These are phyloP conservation scores for Pseudocercospora pini-densiflorae DNA, from an alignment of 2,329 filamentous ascomycete species.

Conservation along the genomic window DNA sequence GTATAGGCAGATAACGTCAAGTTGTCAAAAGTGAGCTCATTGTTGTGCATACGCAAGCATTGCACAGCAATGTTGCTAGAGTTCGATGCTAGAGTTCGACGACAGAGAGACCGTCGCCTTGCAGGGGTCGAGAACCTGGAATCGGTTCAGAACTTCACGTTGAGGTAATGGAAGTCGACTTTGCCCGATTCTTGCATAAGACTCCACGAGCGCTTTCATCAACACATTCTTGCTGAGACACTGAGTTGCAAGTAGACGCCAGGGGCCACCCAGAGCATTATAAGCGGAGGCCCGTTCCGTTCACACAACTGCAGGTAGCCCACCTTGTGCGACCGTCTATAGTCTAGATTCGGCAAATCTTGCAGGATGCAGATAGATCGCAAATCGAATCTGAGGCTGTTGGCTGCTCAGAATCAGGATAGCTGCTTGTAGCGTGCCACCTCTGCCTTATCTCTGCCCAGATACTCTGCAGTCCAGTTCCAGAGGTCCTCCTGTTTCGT, in stretches of 20 bases:
- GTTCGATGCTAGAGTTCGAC: neutral
- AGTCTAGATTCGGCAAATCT: conserved; percentile 20
- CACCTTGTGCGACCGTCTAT: conserved; percentile 15
- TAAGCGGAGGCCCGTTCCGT: conserved; percentile 14
- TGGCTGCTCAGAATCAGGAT: conserved; percentile 10
- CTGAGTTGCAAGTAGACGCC: conserved; percentile 16
- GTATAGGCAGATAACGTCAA: neutral
- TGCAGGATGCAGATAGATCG: conserved; percentile 20
- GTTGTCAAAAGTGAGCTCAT: neutral
- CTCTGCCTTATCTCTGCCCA: conserved; percentile 16
- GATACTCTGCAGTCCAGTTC: conserved; percentile 13
- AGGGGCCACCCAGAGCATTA: conserved; percentile 12
- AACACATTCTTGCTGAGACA: conserved; percentile 26
- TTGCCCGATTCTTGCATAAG: conserved; percentile 7
- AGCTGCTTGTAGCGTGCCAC: conserved; percentile 19
- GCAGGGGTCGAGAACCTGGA: neutral
- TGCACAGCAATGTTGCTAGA: neutral
- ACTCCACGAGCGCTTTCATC: conserved; percentile 21
- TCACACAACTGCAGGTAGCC: conserved; percentile 14
- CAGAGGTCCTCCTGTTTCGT: conserved; percentile 52
- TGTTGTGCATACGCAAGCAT: neutral
- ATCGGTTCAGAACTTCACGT: neutral
- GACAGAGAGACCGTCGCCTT: neutral
- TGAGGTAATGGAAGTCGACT: neutral
- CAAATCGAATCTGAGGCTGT: conserved; percentile 12